Conservation (phyloP, 805 yeast species). For the Yamadazyma tumulicola region DNA sequence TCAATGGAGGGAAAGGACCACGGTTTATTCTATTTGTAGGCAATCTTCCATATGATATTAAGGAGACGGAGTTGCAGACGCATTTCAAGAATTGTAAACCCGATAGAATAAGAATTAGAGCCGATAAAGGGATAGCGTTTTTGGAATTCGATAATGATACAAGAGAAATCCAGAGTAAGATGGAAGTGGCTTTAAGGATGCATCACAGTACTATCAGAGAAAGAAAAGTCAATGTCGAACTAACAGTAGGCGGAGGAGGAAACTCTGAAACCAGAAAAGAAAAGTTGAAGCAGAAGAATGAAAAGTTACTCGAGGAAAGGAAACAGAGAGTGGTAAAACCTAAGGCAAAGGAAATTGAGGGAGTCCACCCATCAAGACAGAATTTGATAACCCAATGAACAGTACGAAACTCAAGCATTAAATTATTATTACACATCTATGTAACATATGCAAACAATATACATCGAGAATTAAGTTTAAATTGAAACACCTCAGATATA, state of each 20-base stretch:
- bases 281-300: conserved; percentile 78
- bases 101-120: conserved; percentile 70
- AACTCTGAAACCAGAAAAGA: conserved; percentile 62
- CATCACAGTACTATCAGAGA: conserved; percentile 71
- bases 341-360: conserved; percentile 11
- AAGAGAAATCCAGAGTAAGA: conserved; percentile 65
- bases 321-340: conserved; percentile 45
- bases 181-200: conserved; percentile 81
- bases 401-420: neutral
- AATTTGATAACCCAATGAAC: conserved; percentile 31
- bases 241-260: conserved; percentile 98
- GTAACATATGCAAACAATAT: conserved; percentile 1
- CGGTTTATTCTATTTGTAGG: conserved; percentile 88
- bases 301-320: conserved; percentile 68
- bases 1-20: conserved; percentile 46
- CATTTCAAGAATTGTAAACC: conserved; percentile 79
- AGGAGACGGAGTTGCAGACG: conserved; percentile 55
- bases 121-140: conserved; percentile 88
- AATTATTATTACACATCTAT: conserved; percentile 8
- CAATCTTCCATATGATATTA: conserved; percentile 72
- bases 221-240: conserved; percentile 88
- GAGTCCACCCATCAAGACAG: conserved; percentile 69
- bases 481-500: neutral
- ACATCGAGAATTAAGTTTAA: conserved; percentile 4
- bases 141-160: conserved; percentile 67